These are phyloP conservation scores for Hymenochaete sp. DNA, from an alignment of 1,284 basidiomycete genomes.

Conservation along the genomic window DNA sequence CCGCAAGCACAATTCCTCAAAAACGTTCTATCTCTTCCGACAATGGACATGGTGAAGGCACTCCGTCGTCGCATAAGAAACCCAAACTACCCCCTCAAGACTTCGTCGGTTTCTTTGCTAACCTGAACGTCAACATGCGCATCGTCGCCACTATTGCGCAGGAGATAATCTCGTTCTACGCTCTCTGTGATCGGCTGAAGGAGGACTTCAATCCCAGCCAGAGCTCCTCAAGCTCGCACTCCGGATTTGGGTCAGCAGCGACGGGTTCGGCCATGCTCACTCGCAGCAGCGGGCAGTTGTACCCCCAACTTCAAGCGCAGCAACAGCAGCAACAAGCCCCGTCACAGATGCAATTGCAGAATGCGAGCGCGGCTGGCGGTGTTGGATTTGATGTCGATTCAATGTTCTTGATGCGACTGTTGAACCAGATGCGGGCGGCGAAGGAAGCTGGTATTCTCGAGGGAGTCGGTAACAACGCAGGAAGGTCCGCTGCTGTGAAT, in stretches of 20 bases:
- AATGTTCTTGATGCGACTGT: slow-evolving; percentile 40
- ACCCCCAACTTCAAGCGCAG: too few relatives aligned
- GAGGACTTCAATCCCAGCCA: slow-evolving; percentile 38
- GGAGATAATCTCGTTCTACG: slow-evolving; percentile 85
- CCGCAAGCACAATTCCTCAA: slow-evolving; percentile 5
- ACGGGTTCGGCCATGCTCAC: slow-evolving; percentile 9
- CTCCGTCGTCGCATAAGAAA: slow-evolving; percentile 2
- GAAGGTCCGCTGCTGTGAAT: slow-evolving; percentile 46
- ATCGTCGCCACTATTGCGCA: slow-evolving; percentile 83
- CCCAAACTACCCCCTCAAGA: slow-evolving; percentile 43
- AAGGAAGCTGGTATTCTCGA: slow-evolving; percentile 48
- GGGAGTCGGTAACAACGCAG: too few relatives aligned
- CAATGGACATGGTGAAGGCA: not conserved
- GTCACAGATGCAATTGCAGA: too few relatives aligned
- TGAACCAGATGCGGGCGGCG: slow-evolving; percentile 62
- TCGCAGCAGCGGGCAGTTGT: not conserved
- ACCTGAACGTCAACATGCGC: slow-evolving; percentile 77
- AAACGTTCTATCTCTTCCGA: slow-evolving; percentile 6
- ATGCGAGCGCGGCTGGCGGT: not conserved
- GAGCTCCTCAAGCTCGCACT: too few relatives aligned
- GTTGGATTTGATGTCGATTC: slow-evolving; percentile 40
- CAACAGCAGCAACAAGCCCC: too few relatives aligned
- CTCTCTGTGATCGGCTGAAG: slow-evolving; percentile 76
- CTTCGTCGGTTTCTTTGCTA: slow-evolving; percentile 75
- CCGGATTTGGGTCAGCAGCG: not conserved